Base-by-base conservation (phyloP, 495 filamentous ascomycete species). In the Elasticomyces elasticus region DNA sequence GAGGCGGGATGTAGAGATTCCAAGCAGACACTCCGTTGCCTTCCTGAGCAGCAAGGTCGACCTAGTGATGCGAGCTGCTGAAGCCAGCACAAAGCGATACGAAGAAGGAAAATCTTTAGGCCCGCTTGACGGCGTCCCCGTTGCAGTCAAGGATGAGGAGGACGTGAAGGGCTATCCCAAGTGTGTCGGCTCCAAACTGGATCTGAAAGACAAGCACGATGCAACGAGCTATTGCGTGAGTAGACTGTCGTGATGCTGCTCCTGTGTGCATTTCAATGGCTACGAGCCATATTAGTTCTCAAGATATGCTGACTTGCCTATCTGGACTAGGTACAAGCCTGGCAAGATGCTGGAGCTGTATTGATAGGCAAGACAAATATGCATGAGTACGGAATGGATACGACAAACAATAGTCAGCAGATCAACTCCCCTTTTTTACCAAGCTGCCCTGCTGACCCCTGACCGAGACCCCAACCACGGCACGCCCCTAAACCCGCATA, bases 131-230 rank as follows among this genome's bases (percentile, higher is more conserved):
- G 91, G 91, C 6, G 77, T 96, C 13, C 89, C 89, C 0, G 79
- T 95, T 41, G 87, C 84, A 0, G 80, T 95, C 44, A 96, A 89
- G 68, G 90, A 95, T 67, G 89, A 96, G 62, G 76, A 82, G 22
- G 79, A 85, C 58, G 71, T 95, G 2, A 75, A 80, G 26, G 88
- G 87, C 0, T 90, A 91, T 58, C 72, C 78, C 28, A 83, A 77
- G 48, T 81, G 74, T 17, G 66, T 85, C 35, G 87, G 80, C 11
- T 79, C 77, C 25, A 71, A 72, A 48, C 71, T 77, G 20, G 77
- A 82, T 58, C 81, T 80, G 50, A 65, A 56, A n/a, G 55, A 62
- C 27, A 63, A 67, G 11, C 60, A 75, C 19, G 74, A 74, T 44
- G 71, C 71, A 4, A 86, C 82, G 1, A 76, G 75, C 9, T 94